Evolutionary conservation across 176 grass and related monocot species (phyloP).

Genomic region (Phragmites australis): DNA sequence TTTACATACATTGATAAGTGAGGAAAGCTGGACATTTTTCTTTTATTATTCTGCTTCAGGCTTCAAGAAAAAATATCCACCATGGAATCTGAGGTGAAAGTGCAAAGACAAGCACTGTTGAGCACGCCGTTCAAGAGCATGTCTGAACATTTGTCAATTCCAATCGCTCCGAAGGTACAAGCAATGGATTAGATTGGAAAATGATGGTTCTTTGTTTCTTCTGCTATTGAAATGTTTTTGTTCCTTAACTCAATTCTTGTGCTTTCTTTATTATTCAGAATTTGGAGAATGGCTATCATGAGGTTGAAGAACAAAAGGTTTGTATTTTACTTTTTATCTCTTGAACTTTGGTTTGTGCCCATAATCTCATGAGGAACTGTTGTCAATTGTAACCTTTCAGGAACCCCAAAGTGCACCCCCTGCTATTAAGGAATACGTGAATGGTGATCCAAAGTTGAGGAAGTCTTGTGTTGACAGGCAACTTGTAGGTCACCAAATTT

Average conservation of each 20-base stretch:
- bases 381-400: slow-evolving; percentile 40
- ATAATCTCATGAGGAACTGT: slow-evolving; percentile 30
- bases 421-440: slow-evolving; percentile 72
- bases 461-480: slow-evolving; percentile 71
- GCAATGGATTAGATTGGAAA: slow-evolving; percentile 35
- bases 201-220: slow-evolving; percentile 27
- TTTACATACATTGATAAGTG: background rate
- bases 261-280: slow-evolving; percentile 38
- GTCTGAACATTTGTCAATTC: slow-evolving; percentile 96
- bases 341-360: background rate
- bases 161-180: slow-evolving; percentile 66
- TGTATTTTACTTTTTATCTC: background rate
- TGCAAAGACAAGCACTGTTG: slow-evolving; percentile 75
- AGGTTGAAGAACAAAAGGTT: slow-evolving; percentile 65
- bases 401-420: slow-evolving; percentile 96
- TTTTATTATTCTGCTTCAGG: slow-evolving; percentile 49
- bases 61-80: slow-evolving; percentile 86
- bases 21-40: background rate
- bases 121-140: slow-evolving; percentile 80
- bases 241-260: slow-evolving; percentile 23
- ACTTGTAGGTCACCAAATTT: slow-evolving; percentile 56
- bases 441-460: slow-evolving; percentile 65
- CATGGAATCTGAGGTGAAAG: slow-evolving; percentile 89
- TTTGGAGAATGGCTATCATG: slow-evolving; percentile 66
- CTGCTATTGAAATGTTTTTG: slow-evolving; percentile 9